These are phyloP conservation scores for Diplodia sapinea DNA, from an alignment of 2,329 filamentous ascomycete genomes.

Conservation along the genomic window DNA sequence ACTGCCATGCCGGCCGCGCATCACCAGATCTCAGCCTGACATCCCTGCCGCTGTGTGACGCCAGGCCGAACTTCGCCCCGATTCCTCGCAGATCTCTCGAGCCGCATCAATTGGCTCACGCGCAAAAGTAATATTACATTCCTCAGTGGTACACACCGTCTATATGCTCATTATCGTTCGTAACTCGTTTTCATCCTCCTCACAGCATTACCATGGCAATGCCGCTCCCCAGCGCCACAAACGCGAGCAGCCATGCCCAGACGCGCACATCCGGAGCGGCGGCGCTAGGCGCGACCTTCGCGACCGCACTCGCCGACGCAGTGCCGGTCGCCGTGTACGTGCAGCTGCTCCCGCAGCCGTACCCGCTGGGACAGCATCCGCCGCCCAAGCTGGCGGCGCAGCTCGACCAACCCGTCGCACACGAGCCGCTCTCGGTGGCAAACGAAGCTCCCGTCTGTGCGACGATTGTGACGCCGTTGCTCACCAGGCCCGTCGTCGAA, in stretches of 20 bases:
- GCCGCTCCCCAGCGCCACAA: conserved; percentile 41
- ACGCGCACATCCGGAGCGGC: conserved; percentile 41
- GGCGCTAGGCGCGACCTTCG: conserved; percentile 49
- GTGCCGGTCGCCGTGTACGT: conserved; percentile 44
- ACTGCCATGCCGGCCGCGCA: conserved; percentile 8
- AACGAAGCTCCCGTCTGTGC: conserved; percentile 61
- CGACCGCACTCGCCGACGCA: conserved; percentile 35
- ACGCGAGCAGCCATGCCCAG: conserved; percentile 40
- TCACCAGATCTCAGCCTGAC: conserved; percentile 28
- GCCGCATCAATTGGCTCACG: conserved; percentile 1
- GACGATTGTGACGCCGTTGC: conserved; percentile 72
- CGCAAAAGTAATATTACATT: conserved; percentile 6
- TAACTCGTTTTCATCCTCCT: conserved; percentile 16
- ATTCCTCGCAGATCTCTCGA: neutral
- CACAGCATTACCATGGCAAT: conserved; percentile 50
- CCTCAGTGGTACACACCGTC: neutral
- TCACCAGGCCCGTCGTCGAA: conserved; percentile 65
- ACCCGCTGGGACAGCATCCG: conserved; percentile 84
- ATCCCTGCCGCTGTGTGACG: conserved; percentile 27
- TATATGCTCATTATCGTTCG: conserved; percentile 23
- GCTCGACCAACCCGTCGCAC: conserved; percentile 79
- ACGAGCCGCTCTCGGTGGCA: conserved; percentile 55
- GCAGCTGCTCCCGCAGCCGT: conserved; percentile 65
- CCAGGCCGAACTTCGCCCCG: conserved; percentile 14
- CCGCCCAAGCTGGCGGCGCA: conserved; percentile 71